Percentiles rank a stretch among this genome's conserved stretches.
These are phyloP conservation scores for Wickerhamomyces sydowiorum DNA, from an alignment of 805 yeast genomes.

Conservation along the genomic window DNA sequence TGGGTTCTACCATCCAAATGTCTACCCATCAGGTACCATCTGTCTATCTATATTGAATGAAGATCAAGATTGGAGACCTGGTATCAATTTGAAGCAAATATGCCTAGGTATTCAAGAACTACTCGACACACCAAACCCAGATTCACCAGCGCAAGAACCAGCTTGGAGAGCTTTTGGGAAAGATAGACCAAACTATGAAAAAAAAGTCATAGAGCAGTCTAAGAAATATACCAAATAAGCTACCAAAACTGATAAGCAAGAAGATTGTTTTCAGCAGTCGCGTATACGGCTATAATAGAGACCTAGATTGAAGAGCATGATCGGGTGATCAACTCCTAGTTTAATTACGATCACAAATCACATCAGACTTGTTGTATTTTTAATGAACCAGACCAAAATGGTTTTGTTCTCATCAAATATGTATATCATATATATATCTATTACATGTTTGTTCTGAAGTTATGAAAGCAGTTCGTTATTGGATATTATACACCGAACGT, in stretches of 20 bases:
- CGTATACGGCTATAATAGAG: no score
- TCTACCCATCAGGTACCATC: constrained; percentile 95
- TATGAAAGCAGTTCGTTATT: neutral
- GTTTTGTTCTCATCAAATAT: no score
- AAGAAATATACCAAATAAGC: constrained; percentile 49
- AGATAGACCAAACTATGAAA: constrained; percentile 64
- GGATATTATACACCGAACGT: neutral
- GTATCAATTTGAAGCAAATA: constrained; percentile 84
- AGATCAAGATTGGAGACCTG: constrained; percentile 97
- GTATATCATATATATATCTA: neutral
- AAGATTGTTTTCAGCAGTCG: no score
- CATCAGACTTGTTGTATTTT: no score
- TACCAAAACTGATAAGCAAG: no score
- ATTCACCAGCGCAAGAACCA: constrained; percentile 96
- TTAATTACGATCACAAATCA: no score
- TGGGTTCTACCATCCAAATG: constrained; percentile 94
- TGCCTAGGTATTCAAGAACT: constrained; percentile 90
- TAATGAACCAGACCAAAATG: no score
- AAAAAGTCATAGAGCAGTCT: constrained; percentile 78
- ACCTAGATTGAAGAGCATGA: no score
- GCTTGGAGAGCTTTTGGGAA: constrained; percentile 85
- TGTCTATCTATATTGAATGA: constrained; percentile 92
- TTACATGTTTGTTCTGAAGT: neutral
- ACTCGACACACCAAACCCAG: constrained; percentile 84
- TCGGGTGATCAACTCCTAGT: no score